Percentiles rank a stretch among this genome's conserved stretches.
These are phyloP conservation scores for Scenedesmus sp. DNA, from an alignment of 163 green algal genomes.

Conservation along the genomic window DNA sequence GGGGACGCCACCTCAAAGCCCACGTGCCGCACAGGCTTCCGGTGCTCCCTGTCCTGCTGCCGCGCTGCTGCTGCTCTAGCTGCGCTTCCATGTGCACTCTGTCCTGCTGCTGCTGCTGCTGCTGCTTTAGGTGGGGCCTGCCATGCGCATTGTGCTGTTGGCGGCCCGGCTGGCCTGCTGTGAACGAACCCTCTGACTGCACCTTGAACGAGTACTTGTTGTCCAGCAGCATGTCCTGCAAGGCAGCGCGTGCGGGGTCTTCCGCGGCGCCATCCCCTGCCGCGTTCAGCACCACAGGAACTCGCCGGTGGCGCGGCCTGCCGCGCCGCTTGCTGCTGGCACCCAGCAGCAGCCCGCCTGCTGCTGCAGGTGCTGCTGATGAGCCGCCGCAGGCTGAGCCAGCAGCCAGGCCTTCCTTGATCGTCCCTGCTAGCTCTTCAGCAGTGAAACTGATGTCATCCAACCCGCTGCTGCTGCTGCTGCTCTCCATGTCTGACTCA, in stretches of 20 bases:
- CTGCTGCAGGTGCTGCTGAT: conserved; percentile 26
- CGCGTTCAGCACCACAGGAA: background rate
- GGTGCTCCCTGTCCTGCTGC: conserved; percentile 17
- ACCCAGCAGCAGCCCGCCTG: background rate
- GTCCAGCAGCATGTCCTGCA: conserved; percentile 54
- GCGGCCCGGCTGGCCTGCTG: background rate
- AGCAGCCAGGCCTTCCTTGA: conserved; percentile 17
- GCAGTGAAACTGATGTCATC: background rate
- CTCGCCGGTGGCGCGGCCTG: background rate
- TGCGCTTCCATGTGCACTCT: background rate
- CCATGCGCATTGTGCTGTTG: conserved; percentile 14
- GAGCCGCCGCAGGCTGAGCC: background rate
- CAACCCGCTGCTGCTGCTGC: conserved; percentile 41
- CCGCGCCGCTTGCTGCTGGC: conserved; percentile 40
- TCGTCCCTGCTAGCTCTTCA: background rate
- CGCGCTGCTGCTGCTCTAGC: conserved; percentile 26
- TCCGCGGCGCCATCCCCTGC: conserved; percentile 28
- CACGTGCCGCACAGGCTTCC: conserved; percentile 25
- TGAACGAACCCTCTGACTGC: conserved; percentile 18
- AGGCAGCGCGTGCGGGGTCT: background rate
- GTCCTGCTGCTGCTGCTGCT: conserved; percentile 22
- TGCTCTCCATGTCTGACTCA: background rate
- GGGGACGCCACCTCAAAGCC: conserved; percentile 32
- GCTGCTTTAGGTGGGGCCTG: conserved; percentile 11
- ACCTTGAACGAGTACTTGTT: conserved; percentile 39